Evolutionary conservation across 2,329 filamentous ascomycete genomes (phyloP).

Genomic region (Alternaria angustiovoidea): DNA sequence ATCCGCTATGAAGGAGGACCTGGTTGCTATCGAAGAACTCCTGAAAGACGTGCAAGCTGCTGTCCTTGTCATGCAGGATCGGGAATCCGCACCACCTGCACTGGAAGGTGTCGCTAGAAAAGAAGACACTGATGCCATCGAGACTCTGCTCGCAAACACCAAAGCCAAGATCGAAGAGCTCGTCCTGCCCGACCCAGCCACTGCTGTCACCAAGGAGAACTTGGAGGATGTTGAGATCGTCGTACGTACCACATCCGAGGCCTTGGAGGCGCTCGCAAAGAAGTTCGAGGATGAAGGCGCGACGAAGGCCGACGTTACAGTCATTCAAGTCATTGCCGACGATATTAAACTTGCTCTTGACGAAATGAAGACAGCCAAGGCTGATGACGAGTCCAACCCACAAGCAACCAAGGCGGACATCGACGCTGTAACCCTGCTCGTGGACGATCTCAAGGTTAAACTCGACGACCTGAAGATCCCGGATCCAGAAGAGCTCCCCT

Average conservation of each 20-base stretch:
- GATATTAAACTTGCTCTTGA: slow-evolving; percentile 80
- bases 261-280: slow-evolving; percentile 70
- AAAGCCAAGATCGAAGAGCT: slow-evolving; percentile 89
- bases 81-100: slow-evolving; percentile 28
- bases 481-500: slow-evolving; percentile 74
- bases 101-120: slow-evolving; percentile 69
- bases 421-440: slow-evolving; percentile 78
- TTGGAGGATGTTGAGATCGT: slow-evolving; percentile 71
- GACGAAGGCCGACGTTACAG: slow-evolving; percentile 79
- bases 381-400: slow-evolving; percentile 61
- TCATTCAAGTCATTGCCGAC: slow-evolving; percentile 78
- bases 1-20: slow-evolving; percentile 60
- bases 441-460: slow-evolving; percentile 83
- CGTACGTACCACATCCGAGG: slow-evolving; percentile 77
- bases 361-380: slow-evolving; percentile 64
- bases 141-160: slow-evolving; percentile 87
- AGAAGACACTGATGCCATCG: slow-evolving; percentile 89
- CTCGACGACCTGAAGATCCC: slow-evolving; percentile 77
- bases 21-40: slow-evolving; percentile 56
- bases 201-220: slow-evolving; percentile 69
- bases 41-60: slow-evolving; percentile 67
- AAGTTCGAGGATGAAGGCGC: slow-evolving; percentile 73
- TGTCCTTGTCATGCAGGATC: slow-evolving; percentile 52
- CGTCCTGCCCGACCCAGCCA: slow-evolving; percentile 69
- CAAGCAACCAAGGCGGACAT: slow-evolving; percentile 82